Conservation (phyloP, 495 filamentous ascomycete species). For the Collariella sp. region DNA sequence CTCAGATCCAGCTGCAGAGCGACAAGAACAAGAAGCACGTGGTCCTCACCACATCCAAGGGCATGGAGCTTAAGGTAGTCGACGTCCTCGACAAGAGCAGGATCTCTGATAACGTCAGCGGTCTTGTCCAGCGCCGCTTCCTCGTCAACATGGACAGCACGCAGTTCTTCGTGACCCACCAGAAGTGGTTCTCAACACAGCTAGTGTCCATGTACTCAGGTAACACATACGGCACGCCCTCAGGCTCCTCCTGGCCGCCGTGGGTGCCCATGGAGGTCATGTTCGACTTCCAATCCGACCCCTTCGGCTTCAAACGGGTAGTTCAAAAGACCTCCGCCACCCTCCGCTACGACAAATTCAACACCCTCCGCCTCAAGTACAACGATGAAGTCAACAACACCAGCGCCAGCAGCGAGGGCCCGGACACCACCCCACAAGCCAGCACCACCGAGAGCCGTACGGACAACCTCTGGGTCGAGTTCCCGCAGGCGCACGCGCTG, state of each 20-base stretch:
- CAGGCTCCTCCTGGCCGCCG: slow-evolving; percentile 84
- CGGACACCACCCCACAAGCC: slow-evolving; percentile 33
- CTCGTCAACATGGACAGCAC: slow-evolving; percentile 90
- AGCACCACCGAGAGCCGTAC: slow-evolving; percentile 69
- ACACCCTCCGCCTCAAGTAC: slow-evolving; percentile 92
- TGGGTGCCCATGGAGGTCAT: slow-evolving; percentile 98
- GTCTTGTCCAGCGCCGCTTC: slow-evolving; percentile 89
- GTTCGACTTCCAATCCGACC: slow-evolving; percentile 87
- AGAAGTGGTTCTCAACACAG: slow-evolving; percentile 71
- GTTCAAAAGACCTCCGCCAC: slow-evolving; percentile 91
- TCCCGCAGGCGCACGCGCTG: slow-evolving; percentile 81
- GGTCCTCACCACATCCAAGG: slow-evolving; percentile 85
- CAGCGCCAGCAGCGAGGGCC: slow-evolving; percentile 46
- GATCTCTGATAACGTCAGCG: slow-evolving; percentile 84
- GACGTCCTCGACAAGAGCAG: slow-evolving; percentile 97
- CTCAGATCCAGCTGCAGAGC: slow-evolving; percentile 94
- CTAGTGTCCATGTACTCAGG: slow-evolving; percentile 89
- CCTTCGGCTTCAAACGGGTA: slow-evolving; percentile 91
- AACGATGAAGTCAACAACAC: slow-evolving; percentile 81
- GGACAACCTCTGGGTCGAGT: slow-evolving; percentile 94
- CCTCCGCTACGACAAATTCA: slow-evolving; percentile 95
- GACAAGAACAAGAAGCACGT: slow-evolving; percentile 94
- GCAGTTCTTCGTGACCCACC: slow-evolving; percentile 94
- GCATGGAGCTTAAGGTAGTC: slow-evolving; percentile 93
- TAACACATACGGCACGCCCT: slow-evolving; percentile 79